These are phyloP conservation scores for Carex parvula DNA, from an alignment of 176 grass and related monocot species.

Conservation along the genomic window DNA sequence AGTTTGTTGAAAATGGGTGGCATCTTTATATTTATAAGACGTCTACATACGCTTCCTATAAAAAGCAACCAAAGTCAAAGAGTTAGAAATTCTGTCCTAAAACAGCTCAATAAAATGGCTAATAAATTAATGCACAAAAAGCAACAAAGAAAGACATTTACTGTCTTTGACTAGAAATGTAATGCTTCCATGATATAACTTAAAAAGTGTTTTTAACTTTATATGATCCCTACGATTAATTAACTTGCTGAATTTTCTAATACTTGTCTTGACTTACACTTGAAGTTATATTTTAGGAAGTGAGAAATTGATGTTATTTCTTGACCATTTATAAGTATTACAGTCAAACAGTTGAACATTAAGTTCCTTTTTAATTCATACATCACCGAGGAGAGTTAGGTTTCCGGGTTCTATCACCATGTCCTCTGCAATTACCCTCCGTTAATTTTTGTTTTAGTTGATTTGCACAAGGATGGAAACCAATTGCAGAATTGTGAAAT, in stretches of 20 bases:
- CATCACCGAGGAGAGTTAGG: neutral
- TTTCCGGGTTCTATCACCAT: neutral
- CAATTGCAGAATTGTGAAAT: neutral
- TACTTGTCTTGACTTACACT: neutral
- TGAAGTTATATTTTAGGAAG: neutral
- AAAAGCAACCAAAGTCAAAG: slow-evolving; percentile 19
- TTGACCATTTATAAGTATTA: neutral
- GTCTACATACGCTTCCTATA: neutral
- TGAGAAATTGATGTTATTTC: neutral
- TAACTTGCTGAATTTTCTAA: neutral
- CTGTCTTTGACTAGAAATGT: neutral
- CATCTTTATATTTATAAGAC: neutral
- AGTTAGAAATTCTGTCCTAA: neutral
- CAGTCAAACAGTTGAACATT: slow-evolving; percentile 6
- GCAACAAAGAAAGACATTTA: neutral
- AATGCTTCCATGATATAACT: neutral
- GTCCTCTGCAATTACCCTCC: neutral
- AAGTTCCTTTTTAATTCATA: neutral
- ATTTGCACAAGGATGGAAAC: neutral
- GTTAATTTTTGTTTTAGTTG: neutral
- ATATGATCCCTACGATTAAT: neutral
- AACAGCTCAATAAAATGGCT: slow-evolving; percentile 1
- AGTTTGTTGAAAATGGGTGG: neutral
- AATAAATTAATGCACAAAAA: slow-evolving; percentile 14
- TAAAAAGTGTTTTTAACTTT: neutral